Evolutionary conservation across 208 protist species (phyloP).

Genomic region (Leishmania major): DNA sequence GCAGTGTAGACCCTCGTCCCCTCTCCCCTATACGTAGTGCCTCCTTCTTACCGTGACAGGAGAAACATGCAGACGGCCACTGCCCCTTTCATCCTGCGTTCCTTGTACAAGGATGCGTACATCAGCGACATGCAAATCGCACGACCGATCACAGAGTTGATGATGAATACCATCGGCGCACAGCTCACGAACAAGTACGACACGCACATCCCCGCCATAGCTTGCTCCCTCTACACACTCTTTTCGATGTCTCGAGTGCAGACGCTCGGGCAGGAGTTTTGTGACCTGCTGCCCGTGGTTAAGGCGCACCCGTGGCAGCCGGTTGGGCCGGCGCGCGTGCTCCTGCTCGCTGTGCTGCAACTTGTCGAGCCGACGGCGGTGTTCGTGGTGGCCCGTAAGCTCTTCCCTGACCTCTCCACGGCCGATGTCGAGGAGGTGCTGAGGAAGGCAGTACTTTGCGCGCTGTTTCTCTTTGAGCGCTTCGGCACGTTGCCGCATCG

Average conservation of each 20-base stretch:
- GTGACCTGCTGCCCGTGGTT: constrained; percentile 74
- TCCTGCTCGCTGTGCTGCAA: constrained; percentile 65
- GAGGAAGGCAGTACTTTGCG: constrained; percentile 43
- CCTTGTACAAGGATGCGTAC: constrained; percentile 87
- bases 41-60: neutral
- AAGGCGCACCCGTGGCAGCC: constrained; percentile 40
- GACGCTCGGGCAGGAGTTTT: constrained; percentile 90
- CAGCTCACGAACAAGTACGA: constrained; percentile 84
- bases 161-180: constrained; percentile 72
- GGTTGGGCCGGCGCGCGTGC: constrained; percentile 48
- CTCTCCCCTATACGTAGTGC: neutral
- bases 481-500: constrained; percentile 80
- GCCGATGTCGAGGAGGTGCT: constrained; percentile 72
- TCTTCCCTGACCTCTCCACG: constrained; percentile 62
- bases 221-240: constrained; percentile 70
- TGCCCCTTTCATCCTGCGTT: constrained; percentile 82
- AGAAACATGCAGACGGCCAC: constrained; percentile 74
- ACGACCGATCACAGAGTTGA: constrained; percentile 65
- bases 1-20: neutral
- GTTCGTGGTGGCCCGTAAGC: constrained; percentile 47
- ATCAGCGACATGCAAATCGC: constrained; percentile 63
- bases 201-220: constrained; percentile 46
- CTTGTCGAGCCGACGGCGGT: constrained; percentile 55
- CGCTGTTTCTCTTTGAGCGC: constrained; percentile 83
- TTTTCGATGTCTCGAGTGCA: constrained; percentile 66